phyloP scores from a whole-genome alignment of 768 basidiomycete species.

The Mycena galericulata region DNA sequence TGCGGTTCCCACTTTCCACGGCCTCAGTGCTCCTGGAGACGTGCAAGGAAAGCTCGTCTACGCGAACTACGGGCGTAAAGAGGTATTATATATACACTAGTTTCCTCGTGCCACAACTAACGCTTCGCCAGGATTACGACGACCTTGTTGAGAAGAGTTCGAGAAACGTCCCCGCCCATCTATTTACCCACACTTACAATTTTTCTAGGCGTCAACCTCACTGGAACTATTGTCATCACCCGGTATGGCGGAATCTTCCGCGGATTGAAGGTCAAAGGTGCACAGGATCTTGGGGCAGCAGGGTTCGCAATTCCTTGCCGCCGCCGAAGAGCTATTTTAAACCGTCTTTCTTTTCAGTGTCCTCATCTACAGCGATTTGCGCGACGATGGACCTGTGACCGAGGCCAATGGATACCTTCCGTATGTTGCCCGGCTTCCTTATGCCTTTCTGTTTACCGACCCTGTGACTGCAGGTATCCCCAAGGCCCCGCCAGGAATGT shows the following conservation, averaged over 20 bases:
- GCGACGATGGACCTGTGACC: slow-evolving; percentile 75
- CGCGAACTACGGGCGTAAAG: slow-evolving; percentile 67
- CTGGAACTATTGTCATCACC: slow-evolving; percentile 67
- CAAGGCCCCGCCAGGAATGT: slow-evolving; percentile 76
- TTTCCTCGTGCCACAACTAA: neutral
- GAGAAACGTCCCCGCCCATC: slow-evolving; percentile 13
- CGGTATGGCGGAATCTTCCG: slow-evolving; percentile 75
- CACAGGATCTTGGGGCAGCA: slow-evolving; percentile 73
- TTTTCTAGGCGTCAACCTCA: slow-evolving; percentile 65
- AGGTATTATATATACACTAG: slow-evolving; percentile 22
- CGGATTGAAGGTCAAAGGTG: slow-evolving; percentile 77
- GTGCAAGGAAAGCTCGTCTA: slow-evolving; percentile 72
- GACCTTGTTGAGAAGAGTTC: slow-evolving; percentile 62
- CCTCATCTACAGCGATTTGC: slow-evolving; percentile 74
- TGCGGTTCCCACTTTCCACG: slow-evolving; percentile 76
- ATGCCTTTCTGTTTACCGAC: neutral
- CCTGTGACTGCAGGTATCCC: slow-evolving; percentile 58
- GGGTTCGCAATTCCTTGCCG: slow-evolving; percentile 41
- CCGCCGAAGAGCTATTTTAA: neutral
- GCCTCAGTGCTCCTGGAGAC: slow-evolving; percentile 73
- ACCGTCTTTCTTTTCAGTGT: slow-evolving; percentile 36
- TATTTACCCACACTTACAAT: neutral
- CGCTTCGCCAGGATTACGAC: slow-evolving; percentile 64
- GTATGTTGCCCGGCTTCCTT: slow-evolving; percentile 40
- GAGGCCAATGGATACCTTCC: slow-evolving; percentile 65